Conservation (phyloP, 2,329 filamentous ascomycete genomes). For the Botryosphaeria dothidea region DNA sequence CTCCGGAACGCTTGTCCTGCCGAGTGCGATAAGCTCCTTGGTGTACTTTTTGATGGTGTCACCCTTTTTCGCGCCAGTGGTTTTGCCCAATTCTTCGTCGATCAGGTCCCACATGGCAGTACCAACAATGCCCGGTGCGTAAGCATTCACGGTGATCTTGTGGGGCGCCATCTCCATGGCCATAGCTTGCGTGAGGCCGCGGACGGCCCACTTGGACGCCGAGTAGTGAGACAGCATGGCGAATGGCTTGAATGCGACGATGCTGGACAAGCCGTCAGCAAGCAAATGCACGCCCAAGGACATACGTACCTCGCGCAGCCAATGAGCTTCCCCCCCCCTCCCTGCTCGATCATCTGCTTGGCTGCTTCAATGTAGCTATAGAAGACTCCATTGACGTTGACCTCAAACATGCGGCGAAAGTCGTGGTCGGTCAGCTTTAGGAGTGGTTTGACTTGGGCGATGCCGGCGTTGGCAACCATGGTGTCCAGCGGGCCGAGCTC, state of each 20-base stretch:
- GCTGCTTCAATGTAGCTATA: constrained; percentile 66
- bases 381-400: constrained; percentile 67
- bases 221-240: constrained; percentile 62
- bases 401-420: constrained; percentile 59
- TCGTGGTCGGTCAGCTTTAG: constrained; percentile 61
- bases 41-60: constrained; percentile 58
- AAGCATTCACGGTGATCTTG: constrained; percentile 67
- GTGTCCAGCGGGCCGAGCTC: constrained; percentile 55
- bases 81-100: constrained; percentile 59
- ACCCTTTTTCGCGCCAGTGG: constrained; percentile 52
- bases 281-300: neutral
- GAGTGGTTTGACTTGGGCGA: constrained; percentile 57
- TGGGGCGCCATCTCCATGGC: constrained; percentile 66
- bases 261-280: constrained; percentile 28
- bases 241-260: constrained; percentile 64
- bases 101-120: constrained; percentile 71
- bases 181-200: constrained; percentile 65
- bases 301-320: constrained; percentile 50
- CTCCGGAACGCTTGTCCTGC: constrained; percentile 60
- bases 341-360: constrained; percentile 65
- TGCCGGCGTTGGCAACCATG: constrained; percentile 64
- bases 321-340: constrained; percentile 50
- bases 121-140: constrained; percentile 67
- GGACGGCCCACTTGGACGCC: constrained; percentile 66
- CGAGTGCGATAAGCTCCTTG: constrained; percentile 56